Base-by-base conservation (phyloP, 208 protist genomes). In the Leishmania gerbilli region DNA sequence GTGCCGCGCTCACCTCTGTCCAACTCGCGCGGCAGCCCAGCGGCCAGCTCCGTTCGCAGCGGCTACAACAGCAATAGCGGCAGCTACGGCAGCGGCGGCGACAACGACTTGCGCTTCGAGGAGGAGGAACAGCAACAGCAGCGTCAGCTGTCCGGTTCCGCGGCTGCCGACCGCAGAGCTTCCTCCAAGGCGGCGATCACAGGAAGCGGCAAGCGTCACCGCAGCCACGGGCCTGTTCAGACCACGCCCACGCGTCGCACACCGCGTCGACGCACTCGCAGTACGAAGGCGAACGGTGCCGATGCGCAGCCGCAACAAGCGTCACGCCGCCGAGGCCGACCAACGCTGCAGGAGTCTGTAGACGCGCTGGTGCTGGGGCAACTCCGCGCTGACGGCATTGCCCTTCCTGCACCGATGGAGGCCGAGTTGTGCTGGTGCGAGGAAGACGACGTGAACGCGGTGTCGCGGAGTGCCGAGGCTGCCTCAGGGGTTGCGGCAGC, bases 341-440 rank as follows among this genome's bases (percentile, higher is more conserved):
- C 82, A 56, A 82, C 77, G 64, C 51, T 95, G 37, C 84, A 82
- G 24, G 65, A 88, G 40, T 88, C 85, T n/a, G 80, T 93, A 40
- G 91, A 96, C 80, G 87, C 89, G 47, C 64, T 96, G 31, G 80
- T 96, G 49, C 74, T 93, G 47, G 80, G 80, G 42, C 90, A 96
- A 84, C 86, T 96, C 31, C 86, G 79, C n/a, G 79, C 85, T 19
- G 92, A 96, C 62, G 92, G 92, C 17, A 75, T 96, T 34, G 69
- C 69, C 11, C 81, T 89, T 76, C 71, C 71, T 21, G 72, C 77
- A 37, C 69, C 40, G 37, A 85, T 89, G 85, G 11, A 24, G 45
- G 68, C 68, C 8, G 79, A 88, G 71, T 49, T 88, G 31, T 71
- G 71, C 37, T 77, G 79, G 47, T 80, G 60, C 62, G 76, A 51